Evolutionary conservation across 305 asterid species (phyloP).

Genomic region (Solanum hybrid): DNA sequence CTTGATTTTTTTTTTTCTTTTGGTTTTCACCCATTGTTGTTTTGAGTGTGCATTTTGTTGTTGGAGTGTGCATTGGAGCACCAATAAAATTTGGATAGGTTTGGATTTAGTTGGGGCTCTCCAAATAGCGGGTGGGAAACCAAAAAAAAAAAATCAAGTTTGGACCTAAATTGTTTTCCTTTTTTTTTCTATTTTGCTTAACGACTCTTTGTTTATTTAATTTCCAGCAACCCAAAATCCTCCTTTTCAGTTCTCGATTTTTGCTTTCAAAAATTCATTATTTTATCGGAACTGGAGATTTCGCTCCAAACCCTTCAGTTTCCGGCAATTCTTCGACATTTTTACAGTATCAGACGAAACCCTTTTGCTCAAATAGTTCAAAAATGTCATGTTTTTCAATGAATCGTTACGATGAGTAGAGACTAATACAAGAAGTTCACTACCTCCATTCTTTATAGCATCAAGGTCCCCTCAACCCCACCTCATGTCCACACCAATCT

Average conservation of each 20-base stretch:
- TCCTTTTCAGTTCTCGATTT: background rate
- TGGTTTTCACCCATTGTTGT: no score
- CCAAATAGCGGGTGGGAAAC: no score
- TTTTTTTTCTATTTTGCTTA: no score
- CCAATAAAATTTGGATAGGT: no score
- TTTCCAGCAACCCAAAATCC: background rate
- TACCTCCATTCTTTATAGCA: conserved; percentile 47
- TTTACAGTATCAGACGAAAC: background rate
- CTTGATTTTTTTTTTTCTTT: background rate
- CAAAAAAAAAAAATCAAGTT: no score
- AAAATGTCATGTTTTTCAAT: conserved; percentile 12
- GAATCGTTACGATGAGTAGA: conserved; percentile 49
- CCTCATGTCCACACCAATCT: background rate
- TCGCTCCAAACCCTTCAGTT: background rate
- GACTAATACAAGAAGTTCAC: conserved; percentile 51
- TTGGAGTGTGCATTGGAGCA: no score
- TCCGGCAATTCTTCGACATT: background rate
- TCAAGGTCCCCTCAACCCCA: no score
- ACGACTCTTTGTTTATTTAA: no score
- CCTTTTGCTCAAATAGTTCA: background rate
- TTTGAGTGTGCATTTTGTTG: no score
- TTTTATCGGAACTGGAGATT: background rate
- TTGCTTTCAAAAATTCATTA: background rate
- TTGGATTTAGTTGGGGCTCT: no score
- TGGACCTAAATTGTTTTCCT: no score